A percentile compares a stretch with the other conserved stretches of the same genome.
These are phyloP conservation scores for Globisporangium okanoganense DNA, from an alignment of 352 stramenopile species.

Conservation along the genomic window DNA sequence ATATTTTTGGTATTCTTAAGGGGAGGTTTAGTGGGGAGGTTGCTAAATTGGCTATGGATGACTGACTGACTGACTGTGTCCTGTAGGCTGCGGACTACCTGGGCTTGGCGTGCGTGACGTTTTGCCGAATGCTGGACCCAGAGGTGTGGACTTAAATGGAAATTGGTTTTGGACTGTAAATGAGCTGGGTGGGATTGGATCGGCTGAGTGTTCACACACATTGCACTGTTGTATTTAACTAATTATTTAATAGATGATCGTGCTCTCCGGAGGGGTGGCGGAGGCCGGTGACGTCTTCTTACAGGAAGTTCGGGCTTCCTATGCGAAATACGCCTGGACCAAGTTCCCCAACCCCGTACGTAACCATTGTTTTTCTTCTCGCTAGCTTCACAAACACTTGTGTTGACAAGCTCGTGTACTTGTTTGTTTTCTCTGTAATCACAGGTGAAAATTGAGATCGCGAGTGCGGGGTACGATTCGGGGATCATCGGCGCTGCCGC, in stretches of 20 bases:
- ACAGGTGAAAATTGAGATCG: slow-evolving; percentile 74
- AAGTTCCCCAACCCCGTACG: slow-evolving; percentile 68
- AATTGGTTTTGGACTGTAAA: background rate
- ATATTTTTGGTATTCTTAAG: background rate
- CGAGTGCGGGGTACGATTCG: slow-evolving; percentile 77
- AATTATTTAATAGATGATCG: too few species aligned
- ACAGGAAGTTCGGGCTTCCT: slow-evolving; percentile 53
- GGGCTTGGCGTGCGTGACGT: slow-evolving; percentile 79
- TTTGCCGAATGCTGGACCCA: slow-evolving; percentile 69
- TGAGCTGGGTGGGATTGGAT: too few species aligned
- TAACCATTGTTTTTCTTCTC: background rate
- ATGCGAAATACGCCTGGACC: slow-evolving; percentile 71
- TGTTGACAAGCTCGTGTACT: background rate
- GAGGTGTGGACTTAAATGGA: slow-evolving; percentile 33
- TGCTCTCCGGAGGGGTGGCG: slow-evolving; percentile 71
- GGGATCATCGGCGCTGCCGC: slow-evolving; percentile 78
- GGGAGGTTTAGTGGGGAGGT: background rate
- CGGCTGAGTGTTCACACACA: too few species aligned
- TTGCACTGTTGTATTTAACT: too few species aligned
- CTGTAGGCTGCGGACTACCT: slow-evolving; percentile 72
- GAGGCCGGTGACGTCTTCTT: slow-evolving; percentile 70
- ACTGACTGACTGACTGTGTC: background rate
- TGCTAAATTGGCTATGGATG: background rate
- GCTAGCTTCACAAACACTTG: too few species aligned
- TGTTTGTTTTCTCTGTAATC: background rate